Evolutionary conservation across 768 basidiomycete species (phyloP).

Genomic region (Tulasnella sp.): DNA sequence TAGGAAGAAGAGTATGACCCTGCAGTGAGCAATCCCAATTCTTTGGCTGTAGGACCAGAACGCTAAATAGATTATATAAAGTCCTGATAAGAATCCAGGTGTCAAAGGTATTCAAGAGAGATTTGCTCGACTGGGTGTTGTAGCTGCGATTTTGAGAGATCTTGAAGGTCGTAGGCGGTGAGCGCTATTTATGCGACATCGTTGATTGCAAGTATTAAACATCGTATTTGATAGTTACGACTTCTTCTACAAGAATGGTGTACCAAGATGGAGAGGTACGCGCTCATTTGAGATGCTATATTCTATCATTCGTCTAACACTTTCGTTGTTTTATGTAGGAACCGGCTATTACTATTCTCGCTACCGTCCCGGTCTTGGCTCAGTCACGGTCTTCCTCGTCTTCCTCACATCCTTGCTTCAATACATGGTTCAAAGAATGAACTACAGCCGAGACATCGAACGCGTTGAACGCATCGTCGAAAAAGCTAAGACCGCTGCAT

Average conservation of each 20-base stretch:
- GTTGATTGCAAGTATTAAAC: constrained; percentile 4
- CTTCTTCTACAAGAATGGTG: constrained; percentile 90
- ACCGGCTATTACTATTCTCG: constrained; percentile 95
- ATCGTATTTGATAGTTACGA: constrained; percentile 34
- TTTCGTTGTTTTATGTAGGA: constrained; percentile 23
- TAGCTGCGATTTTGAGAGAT: constrained; percentile 68
- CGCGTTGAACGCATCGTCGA: constrained; percentile 49
- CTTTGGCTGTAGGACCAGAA: background rate
- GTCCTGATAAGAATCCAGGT: constrained; percentile 91
- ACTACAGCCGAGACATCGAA: constrained; percentile 56
- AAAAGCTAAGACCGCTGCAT: constrained; percentile 60
- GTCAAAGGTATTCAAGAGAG: constrained; percentile 72
- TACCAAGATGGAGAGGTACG: constrained; percentile 79
- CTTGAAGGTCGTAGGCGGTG: constrained; percentile 66
- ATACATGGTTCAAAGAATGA: constrained; percentile 63
- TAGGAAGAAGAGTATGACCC: constrained; percentile 73
- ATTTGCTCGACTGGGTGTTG: constrained; percentile 82
- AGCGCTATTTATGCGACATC: constrained; percentile 19
- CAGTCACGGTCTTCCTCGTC: constrained; percentile 63
- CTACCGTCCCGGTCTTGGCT: constrained; percentile 84
- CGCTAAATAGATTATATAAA: constrained; percentile 24
- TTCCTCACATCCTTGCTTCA: constrained; percentile 71
- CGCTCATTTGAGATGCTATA: background rate
- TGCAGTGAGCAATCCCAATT: constrained; percentile 55
- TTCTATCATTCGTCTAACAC: background rate